These are phyloP conservation scores for Trichophyton schoenleinii DNA, from an alignment of 2,329 filamentous ascomycete species.

Conservation along the genomic window DNA sequence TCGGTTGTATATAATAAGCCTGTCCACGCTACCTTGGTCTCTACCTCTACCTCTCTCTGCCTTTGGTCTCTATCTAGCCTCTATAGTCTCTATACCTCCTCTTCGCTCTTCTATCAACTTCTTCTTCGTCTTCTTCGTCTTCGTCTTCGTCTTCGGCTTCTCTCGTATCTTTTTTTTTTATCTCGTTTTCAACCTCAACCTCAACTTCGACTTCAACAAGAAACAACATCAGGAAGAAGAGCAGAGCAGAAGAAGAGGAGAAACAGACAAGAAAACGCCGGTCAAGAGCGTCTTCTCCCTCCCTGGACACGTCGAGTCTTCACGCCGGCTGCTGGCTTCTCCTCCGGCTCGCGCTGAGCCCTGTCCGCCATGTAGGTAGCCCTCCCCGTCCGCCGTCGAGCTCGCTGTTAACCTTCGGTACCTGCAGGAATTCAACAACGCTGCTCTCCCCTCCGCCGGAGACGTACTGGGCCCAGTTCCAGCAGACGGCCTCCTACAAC, in stretches of 20 bases:
- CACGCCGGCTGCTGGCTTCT: neutral
- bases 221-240: no score
- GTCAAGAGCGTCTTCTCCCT: no score
- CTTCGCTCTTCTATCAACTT: neutral
- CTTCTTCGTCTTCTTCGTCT: neutral
- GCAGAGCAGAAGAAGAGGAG: no score
- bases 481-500: conserved; percentile 59
- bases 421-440: conserved; percentile 36
- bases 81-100: neutral
- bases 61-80: neutral
- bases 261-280: neutral
- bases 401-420: neutral
- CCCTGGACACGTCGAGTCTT: neutral
- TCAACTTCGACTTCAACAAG: neutral
- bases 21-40: no score
- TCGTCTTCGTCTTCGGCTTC: neutral
- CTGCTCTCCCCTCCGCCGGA: conserved; percentile 28
- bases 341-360: neutral
- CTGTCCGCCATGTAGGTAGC: neutral
- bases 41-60: no score
- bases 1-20: no score
- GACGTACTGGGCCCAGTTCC: conserved; percentile 54
- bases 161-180: neutral
- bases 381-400: conserved; percentile 3
- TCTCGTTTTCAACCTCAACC: neutral